Percentiles rank a stretch among this genome's conserved stretches.
Conservation (phyloP, 2,329 filamentous ascomycete species). For the Magnaporthales sp. region DNA sequence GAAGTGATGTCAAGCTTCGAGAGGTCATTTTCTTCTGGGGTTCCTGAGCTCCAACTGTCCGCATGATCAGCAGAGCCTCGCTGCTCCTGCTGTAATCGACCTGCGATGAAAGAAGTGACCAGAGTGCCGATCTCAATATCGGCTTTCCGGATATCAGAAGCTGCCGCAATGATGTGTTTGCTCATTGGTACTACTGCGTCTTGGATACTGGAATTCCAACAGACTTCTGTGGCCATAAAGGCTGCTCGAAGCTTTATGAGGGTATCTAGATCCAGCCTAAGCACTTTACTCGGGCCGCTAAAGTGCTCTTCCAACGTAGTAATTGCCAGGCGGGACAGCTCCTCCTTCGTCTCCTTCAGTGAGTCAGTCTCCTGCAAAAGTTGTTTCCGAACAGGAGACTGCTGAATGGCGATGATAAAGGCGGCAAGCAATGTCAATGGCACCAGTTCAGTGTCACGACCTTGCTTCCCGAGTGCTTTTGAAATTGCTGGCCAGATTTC, state of each 20-base stretch:
- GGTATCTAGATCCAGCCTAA: background rate
- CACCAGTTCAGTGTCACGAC: background rate
- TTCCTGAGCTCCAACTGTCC: background rate
- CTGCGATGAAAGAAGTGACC: background rate
- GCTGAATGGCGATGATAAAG: background rate
- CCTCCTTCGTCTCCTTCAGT: background rate
- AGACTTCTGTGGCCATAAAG: background rate
- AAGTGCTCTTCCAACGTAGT: background rate
- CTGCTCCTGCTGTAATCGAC: background rate
- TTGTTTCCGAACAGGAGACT: background rate
- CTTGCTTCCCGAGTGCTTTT: background rate
- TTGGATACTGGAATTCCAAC: background rate
- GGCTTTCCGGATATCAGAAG: background rate
- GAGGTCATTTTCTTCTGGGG: background rate
- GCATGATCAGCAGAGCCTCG: background rate
- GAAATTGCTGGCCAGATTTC: slow-evolving; percentile 3
- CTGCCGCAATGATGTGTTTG: background rate
- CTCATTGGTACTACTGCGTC: background rate
- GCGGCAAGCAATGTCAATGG: background rate
- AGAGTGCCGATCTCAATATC: background rate
- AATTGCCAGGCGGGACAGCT: background rate
- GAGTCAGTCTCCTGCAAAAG: background rate
- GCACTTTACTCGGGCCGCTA: background rate
- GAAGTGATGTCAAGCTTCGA: background rate
- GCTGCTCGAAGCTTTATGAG: background rate